A percentile compares a stretch with the other conserved stretches of the same genome.
phyloP scores from a whole-genome alignment of 2,329 filamentous ascomycete species.

The Apiospora sp. region DNA sequence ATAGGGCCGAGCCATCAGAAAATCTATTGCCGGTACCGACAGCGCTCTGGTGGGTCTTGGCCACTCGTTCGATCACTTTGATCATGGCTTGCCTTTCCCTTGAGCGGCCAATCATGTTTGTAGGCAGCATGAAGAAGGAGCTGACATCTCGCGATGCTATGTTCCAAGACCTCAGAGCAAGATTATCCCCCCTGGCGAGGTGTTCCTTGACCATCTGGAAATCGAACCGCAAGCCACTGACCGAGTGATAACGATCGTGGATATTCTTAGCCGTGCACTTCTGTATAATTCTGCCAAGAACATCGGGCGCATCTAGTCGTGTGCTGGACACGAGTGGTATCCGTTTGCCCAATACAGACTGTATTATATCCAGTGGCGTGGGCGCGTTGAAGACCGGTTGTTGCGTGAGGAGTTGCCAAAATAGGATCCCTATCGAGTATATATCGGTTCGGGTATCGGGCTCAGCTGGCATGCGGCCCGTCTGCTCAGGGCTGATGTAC shows the following conservation, averaged over 20 bases:
- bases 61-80: constrained; percentile 78
- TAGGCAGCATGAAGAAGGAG: constrained; percentile 76
- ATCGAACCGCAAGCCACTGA: constrained; percentile 85
- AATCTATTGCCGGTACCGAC: constrained; percentile 53
- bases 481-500: constrained; percentile 94
- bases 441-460: constrained; percentile 93
- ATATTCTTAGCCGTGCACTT: constrained; percentile 93
- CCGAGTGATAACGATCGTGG: constrained; percentile 87
- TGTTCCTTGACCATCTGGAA: constrained; percentile 77
- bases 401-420: constrained; percentile 86
- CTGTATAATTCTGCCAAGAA: constrained; percentile 82
- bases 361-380: constrained; percentile 87
- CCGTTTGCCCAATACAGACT: constrained; percentile 82
- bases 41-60: constrained; percentile 66
- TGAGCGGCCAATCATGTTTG: constrained; percentile 78
- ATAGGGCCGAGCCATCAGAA: constrained; percentile 63
- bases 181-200: constrained; percentile 76
- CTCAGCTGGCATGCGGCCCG: constrained; percentile 89
- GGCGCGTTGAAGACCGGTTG: constrained; percentile 81
- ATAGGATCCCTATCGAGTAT: constrained; percentile 87
- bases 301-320: constrained; percentile 84
- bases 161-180: constrained; percentile 75
- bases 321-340: constrained; percentile 80
- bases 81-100: constrained; percentile 75
- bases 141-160: constrained; percentile 88